Conservation (phyloP, 163 green algal genomes). For the Scenedesmus sp. region DNA sequence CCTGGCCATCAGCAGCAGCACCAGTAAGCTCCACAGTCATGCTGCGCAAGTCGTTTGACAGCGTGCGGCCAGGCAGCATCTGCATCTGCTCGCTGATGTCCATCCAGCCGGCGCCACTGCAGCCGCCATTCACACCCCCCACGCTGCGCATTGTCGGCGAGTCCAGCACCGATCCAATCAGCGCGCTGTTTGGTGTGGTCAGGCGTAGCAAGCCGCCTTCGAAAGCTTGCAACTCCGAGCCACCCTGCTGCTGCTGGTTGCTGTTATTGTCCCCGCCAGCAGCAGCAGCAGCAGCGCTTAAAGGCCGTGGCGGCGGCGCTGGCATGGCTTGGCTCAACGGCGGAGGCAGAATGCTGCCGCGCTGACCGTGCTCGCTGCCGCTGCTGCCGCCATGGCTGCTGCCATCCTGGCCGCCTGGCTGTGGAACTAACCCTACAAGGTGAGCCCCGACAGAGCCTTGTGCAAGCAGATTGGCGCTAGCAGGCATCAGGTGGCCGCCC, state of each 20-base stretch:
- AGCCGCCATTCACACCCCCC: not conserved
- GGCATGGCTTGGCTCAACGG: not conserved
- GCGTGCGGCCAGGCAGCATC: not conserved
- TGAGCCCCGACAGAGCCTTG: conserved; percentile 33
- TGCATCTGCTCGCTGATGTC: not conserved
- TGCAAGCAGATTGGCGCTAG: not conserved
- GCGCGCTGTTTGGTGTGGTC: conserved; percentile 2
- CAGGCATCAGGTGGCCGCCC: not conserved
- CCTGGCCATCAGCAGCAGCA: not conserved
- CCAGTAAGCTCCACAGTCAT: not conserved
- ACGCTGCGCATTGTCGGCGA: conserved; percentile 17
- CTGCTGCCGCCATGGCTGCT: not conserved
- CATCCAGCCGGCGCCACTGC: conserved; percentile 18
- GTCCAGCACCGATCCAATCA: conserved; percentile 28
- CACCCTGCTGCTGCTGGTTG: conserved; percentile 2
- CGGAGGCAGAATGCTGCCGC: not conserved
- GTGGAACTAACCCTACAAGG: not conserved
- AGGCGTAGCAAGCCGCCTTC: conserved; percentile 11
- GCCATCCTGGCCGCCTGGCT: not conserved
- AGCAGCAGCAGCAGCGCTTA: not conserved
- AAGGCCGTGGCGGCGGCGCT: not conserved
- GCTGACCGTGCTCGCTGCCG: not conserved
- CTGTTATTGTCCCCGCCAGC: not conserved
- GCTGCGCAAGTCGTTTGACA: not conserved
- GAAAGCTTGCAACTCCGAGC: not conserved